phyloP scores from a whole-genome alignment of 192 early-diverging fungal species.

The Coemansia sp. region DNA sequence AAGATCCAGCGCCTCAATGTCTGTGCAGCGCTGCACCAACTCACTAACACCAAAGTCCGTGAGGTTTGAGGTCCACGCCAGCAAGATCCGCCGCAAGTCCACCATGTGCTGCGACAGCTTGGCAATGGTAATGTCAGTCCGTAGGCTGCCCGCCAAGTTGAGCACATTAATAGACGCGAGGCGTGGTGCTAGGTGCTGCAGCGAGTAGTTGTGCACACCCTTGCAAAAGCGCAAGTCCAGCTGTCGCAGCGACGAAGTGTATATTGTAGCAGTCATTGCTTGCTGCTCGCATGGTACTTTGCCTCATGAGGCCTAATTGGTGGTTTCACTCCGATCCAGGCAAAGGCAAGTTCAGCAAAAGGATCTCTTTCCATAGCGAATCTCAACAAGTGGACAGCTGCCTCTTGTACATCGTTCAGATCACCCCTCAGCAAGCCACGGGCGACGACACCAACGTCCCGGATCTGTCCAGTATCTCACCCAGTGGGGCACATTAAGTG shows the following conservation, averaged over 20 bases:
- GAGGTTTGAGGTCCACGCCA: constrained; percentile 63
- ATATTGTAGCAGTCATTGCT: neutral
- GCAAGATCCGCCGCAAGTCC: constrained; percentile 50
- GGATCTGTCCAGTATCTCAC: too few relatives aligned
- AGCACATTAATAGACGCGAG: constrained; percentile 49
- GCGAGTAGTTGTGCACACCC: constrained; percentile 61
- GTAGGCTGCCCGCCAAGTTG: constrained; percentile 59
- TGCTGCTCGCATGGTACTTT: neutral
- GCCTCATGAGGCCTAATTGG: too few relatives aligned
- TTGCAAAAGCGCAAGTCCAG: constrained; percentile 64
- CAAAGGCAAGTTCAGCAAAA: too few relatives aligned
- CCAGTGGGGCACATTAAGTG: too few relatives aligned
- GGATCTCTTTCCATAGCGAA: too few relatives aligned
- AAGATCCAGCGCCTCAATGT: constrained; percentile 58
- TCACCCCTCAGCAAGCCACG: too few relatives aligned
- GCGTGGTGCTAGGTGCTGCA: constrained; percentile 58
- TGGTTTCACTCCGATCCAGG: too few relatives aligned
- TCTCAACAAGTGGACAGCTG: too few relatives aligned
- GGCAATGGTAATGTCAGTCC: constrained; percentile 62
- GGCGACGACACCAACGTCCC: too few relatives aligned
- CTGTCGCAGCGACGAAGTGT: constrained; percentile 41
- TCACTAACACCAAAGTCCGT: constrained; percentile 61
- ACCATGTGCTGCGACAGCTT: constrained; percentile 57
- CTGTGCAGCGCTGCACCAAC: constrained; percentile 56
- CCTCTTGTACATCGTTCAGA: too few relatives aligned